Evolutionary conservation across 148 eudicot species (phyloP), one percentile per base, ranked within the genome.

Genomic region (Vaccinium myrtillus): DNA sequence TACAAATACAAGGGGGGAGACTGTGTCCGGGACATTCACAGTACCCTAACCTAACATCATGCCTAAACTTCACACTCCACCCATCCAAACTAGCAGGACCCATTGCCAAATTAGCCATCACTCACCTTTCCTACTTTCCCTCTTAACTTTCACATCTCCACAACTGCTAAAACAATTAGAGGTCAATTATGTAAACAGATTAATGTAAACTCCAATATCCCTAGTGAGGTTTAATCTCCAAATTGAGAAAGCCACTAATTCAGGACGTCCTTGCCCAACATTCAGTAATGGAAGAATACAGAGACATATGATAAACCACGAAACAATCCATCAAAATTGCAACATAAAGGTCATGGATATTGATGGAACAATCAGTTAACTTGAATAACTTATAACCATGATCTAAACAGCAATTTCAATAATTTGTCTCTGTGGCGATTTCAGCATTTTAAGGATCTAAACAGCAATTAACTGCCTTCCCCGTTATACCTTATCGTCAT

Each of bases 401-500:
- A n/a, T 11, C 15, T 49, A 10, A n/a, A 53, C 15, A 77, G 30
- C 25, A 50, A 76, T 76, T 49, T 46, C 53, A 49, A 76, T 49
- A 48, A 76, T 50, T 48, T 10, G 10, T 76, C 14, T 51, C 36
- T 25, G 43, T 25, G 14, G 14, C 50, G 6, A 16, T 77, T 77
- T 50, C 70, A 9, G 70, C 10, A 65, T 65, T 65, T 63, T 65
- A n/a, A n/a, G 23, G 32, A 65, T 65, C 70, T 23, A 65, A 65
- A 65, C 5, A 65, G 13, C 30, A 10, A 21, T 53, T 56, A 43
- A 7, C 55, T 8, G 21, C 25, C 53, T 67, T 73, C 55, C 51
- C 76, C 23, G 6, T 50, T 54, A 67, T 93, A 97, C 99, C 99
- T 95, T 86, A 23, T 93, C 94, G 82, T 95, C 86, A 82, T 94